Percentiles rank a stretch among this genome's conserved stretches.
Evolutionary conservation across 257 asterid genomes (phyloP).

Genomic region (Orobanche coerulescens): DNA sequence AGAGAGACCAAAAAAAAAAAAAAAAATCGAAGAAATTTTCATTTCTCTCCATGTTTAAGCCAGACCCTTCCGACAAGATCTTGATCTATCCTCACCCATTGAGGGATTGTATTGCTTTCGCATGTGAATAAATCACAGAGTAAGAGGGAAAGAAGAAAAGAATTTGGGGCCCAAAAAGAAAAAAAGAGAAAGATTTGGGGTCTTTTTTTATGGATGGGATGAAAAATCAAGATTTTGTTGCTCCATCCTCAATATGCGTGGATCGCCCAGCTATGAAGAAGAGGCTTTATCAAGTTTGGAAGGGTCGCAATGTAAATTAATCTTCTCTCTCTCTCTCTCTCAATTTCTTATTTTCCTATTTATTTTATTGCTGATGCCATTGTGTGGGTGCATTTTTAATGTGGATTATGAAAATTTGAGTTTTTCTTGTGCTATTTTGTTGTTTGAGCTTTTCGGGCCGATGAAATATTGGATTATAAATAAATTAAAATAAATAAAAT

Average conservation of each 20-base stretch:
- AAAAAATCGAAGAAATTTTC: neutral
- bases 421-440: neutral
- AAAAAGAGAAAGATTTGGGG: neutral
- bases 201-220: conserved; percentile 30
- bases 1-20: too few species aligned
- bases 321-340: neutral
- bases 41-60: conserved; percentile 25
- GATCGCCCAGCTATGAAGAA: conserved; percentile 38
- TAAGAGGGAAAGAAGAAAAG: neutral
- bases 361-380: neutral
- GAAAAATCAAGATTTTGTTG: conserved; percentile 35
- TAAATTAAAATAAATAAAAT: too few species aligned
- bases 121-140: conserved; percentile 17
- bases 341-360: neutral
- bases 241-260: conserved; percentile 32
- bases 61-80: conserved; percentile 23
- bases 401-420: neutral
- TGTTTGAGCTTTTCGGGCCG: neutral
- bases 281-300: conserved; percentile 83
- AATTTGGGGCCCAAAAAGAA: neutral
- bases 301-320: conserved; percentile 71
- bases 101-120: conserved; percentile 1
- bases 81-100: conserved; percentile 20
- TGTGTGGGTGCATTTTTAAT: neutral
- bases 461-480: neutral